A percentile compares a stretch with the other conserved stretches of the same genome.
These are phyloP conservation scores for Melampsora larici-populina DNA, from an alignment of 1,284 basidiomycete genomes.

Conservation along the genomic window DNA sequence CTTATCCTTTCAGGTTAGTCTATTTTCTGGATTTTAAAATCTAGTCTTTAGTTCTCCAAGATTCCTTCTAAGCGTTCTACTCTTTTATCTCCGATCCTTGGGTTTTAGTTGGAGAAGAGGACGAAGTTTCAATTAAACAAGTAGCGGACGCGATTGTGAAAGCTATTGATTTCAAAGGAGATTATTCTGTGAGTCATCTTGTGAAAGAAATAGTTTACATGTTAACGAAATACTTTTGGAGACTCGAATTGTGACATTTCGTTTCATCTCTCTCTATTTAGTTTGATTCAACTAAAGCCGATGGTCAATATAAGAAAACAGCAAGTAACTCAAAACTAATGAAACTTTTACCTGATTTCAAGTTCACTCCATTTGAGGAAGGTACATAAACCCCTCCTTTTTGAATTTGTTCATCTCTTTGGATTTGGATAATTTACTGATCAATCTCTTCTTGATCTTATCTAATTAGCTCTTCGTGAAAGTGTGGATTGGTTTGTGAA, in stretches of 20 bases:
- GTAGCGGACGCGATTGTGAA: constrained; percentile 79
- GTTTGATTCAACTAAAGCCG: constrained; percentile 58
- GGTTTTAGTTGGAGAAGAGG: constrained; percentile 70
- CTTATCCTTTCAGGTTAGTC: constrained; percentile 73
- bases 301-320: constrained; percentile 88
- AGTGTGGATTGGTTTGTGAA: constrained; percentile 75
- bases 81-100: neutral
- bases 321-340: constrained; percentile 83
- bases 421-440: neutral
- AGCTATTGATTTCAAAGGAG: constrained; percentile 69
- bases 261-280: constrained; percentile 33
- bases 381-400: constrained; percentile 57
- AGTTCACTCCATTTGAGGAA: constrained; percentile 78
- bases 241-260: constrained; percentile 59
- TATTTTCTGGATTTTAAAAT: neutral
- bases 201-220: too few species aligned
- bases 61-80: neutral
- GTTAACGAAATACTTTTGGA: too few species aligned
- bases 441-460: constrained; percentile 2
- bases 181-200: constrained; percentile 61
- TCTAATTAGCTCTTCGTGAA: constrained; percentile 62
- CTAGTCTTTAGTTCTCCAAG: neutral
- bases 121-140: constrained; percentile 81
- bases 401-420: constrained; percentile 1
- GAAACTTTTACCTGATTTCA: constrained; percentile 64